These are phyloP conservation scores for Striga hermonthica DNA, from an alignment of 305 asterid genomes.

Conservation along the genomic window DNA sequence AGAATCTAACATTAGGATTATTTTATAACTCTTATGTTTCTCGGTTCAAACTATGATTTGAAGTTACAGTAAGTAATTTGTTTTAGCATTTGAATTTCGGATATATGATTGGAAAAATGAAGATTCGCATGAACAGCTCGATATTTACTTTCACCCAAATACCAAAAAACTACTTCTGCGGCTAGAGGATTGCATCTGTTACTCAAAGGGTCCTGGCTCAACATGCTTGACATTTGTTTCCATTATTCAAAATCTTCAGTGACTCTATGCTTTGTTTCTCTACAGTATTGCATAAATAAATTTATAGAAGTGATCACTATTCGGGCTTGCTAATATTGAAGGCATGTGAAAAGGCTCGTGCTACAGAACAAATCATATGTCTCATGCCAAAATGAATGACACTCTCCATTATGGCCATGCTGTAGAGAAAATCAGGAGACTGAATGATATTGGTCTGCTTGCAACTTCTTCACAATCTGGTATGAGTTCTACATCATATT, in stretches of 20 bases:
- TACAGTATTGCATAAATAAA: background rate
- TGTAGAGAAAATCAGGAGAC: slow-evolving; percentile 48
- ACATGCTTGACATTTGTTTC: slow-evolving; percentile 21
- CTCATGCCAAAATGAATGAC: slow-evolving; percentile 36
- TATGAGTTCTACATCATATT: slow-evolving; percentile 32
- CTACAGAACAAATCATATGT: slow-evolving; percentile 28
- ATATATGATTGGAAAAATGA: background rate
- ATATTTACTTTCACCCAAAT: slow-evolving; percentile 6
- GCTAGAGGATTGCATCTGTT: slow-evolving; percentile 16
- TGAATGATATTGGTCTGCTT: slow-evolving; percentile 50
- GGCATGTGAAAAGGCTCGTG: slow-evolving; percentile 76
- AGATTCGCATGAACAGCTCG: background rate
- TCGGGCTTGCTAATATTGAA: slow-evolving; percentile 31
- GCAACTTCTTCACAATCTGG: slow-evolving; percentile 68
- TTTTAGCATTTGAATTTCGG: background rate
- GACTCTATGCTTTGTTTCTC: slow-evolving; percentile 6
- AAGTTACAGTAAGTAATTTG: slow-evolving; percentile 9
- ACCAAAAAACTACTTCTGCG: slow-evolving; percentile 6
- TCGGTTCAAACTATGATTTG: background rate
- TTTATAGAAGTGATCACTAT: slow-evolving; percentile 9
- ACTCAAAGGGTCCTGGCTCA: slow-evolving; percentile 6
- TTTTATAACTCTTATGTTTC: slow-evolving; percentile 10
- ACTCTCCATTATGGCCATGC: slow-evolving; percentile 29
- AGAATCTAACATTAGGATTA: slow-evolving; percentile 14
- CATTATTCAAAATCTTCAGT: background rate